Evolutionary conservation across 176 grass and related monocot species (phyloP).

Genomic region (Zoysia japonica): DNA sequence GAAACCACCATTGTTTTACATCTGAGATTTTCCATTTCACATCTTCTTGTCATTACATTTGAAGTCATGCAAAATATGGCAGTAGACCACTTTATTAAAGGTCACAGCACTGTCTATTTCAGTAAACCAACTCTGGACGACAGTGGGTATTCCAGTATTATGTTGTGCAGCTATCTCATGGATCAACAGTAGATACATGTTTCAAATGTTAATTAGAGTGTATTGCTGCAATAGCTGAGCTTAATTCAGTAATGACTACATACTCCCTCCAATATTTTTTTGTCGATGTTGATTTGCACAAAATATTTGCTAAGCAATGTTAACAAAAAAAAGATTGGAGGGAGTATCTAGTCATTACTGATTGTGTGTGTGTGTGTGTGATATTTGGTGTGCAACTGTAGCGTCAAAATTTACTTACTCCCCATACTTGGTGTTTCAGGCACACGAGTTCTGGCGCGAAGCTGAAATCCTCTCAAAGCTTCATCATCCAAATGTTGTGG

Average conservation of each 20-base stretch:
- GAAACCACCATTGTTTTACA: neutral
- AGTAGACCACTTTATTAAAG: constrained; percentile 10
- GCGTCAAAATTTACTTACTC: constrained; percentile 14
- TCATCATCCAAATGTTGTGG: constrained; percentile 97
- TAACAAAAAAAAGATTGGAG: too few relatives aligned
- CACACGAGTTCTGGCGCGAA: constrained; percentile 96
- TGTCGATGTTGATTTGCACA: too few relatives aligned
- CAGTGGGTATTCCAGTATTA: constrained; percentile 4
- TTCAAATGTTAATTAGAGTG: constrained; percentile 16
- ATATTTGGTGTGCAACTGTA: neutral
- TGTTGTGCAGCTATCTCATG: neutral
- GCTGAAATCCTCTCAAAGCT: constrained; percentile 93
- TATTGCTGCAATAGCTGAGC: neutral
- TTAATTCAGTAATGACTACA: neutral
- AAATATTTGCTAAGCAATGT: too few relatives aligned
- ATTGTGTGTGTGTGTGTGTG: too few relatives aligned
- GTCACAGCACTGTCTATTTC: neutral
- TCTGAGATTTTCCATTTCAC: neutral
- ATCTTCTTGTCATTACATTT: constrained; percentile 22
- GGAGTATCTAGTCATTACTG: too few relatives aligned
- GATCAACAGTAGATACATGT: constrained; percentile 12
- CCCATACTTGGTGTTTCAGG: constrained; percentile 49
- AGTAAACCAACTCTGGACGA: constrained; percentile 11
- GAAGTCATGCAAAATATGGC: constrained; percentile 1
- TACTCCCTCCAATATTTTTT: neutral